Base-by-base conservation (phyloP, 331 rosid genomes). In the Rhamnella rubrinervis region DNA sequence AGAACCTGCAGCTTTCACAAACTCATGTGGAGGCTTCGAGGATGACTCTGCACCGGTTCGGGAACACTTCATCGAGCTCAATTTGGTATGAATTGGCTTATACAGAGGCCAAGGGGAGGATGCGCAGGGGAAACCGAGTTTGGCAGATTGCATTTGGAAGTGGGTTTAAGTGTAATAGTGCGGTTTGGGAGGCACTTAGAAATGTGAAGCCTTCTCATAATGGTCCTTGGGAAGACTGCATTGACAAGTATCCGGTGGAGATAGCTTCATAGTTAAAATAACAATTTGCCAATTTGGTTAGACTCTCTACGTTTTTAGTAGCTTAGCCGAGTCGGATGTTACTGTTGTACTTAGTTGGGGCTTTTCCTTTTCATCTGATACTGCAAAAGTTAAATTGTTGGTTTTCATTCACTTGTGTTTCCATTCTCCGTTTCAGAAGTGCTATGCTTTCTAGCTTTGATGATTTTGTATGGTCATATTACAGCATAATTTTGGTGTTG, bases 161-260 rank as follows among this genome's bases (percentile, higher is more conserved):
- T 59, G 83, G 93, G 25, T 87, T 87, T 50, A 87, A 85, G 25
- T 87, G 93, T 61, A 87, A 88, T 44, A 88, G 95, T 65, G 95
- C 87, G 0, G 84, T 88, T 5, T 88, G 91, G 95, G 75, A 86
- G 75, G 92, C 92, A 8, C 84, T 86, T 10, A 62, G 72, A 35
- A 85, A 81, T 70, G 85, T 88, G 59, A 83, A 68, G 78, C 80
- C 85, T 25, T 88, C 91, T 37, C 73, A 39, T 6, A 77, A 81
- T 73, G 93, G 91, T 68, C 91, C 93, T 19, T 88, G 93, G 93
- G 81, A 85, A 74, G 93, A 85, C 68, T 81, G 85, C 78, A 81
- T 88, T 71, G 81, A 85, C 71, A 77, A 66, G 67, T 88, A 88
- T 68, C 93, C 93, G n/a, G 82, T 86, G 72, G 70, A 81, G 71